Conservation (phyloP, 371 early-diverging fungal species). For the Actinomortierella ambigua region DNA sequence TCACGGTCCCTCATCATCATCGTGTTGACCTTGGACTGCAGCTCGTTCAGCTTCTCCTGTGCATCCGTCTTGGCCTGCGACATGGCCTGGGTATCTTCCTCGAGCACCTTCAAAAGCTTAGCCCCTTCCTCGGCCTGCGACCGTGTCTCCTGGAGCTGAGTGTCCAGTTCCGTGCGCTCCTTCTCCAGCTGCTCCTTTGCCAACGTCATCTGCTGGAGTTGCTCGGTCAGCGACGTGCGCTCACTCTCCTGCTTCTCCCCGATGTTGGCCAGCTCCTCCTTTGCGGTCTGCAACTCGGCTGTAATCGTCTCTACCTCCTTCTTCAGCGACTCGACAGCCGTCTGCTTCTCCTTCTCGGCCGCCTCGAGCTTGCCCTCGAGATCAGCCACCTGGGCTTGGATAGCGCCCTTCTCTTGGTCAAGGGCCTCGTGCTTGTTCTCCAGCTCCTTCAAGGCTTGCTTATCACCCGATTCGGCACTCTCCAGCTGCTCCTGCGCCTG, state of each 20-base stretch:
- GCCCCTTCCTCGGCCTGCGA: constrained; percentile 34
- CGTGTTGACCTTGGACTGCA: constrained; percentile 45
- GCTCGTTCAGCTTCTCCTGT: constrained; percentile 46
- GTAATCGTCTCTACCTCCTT: constrained; percentile 17
- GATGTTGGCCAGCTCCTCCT: constrained; percentile 13
- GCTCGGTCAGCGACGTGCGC: constrained; percentile 16
- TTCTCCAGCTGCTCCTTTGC: constrained; percentile 49
- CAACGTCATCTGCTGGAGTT: constrained; percentile 23
- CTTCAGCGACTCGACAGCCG: constrained; percentile 6
- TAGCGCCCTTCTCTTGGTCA: constrained; percentile 15
- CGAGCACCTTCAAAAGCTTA: constrained; percentile 35
- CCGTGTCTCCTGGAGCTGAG: constrained; percentile 13
- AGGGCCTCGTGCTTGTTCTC: constrained; percentile 34
- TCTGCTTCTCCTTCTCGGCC: constrained; percentile 7
- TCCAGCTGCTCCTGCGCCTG: constrained; percentile 40
- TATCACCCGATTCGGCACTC: constrained; percentile 11
- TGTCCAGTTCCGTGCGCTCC: constrained; percentile 39
- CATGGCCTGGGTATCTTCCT: constrained; percentile 24
- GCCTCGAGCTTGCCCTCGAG: constrained; percentile 17
- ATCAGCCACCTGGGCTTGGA: constrained; percentile 15
- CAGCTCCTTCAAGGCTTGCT: constrained; percentile 21
- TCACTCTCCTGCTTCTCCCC: constrained; percentile 48
- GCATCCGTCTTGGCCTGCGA: constrained; percentile 46
- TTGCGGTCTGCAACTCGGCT: constrained; percentile 17
- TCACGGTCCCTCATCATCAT: constrained; percentile 50